phyloP scores from a whole-genome alignment of 176 grass and related monocot genomes.

The Cymbopogon citratus region DNA sequence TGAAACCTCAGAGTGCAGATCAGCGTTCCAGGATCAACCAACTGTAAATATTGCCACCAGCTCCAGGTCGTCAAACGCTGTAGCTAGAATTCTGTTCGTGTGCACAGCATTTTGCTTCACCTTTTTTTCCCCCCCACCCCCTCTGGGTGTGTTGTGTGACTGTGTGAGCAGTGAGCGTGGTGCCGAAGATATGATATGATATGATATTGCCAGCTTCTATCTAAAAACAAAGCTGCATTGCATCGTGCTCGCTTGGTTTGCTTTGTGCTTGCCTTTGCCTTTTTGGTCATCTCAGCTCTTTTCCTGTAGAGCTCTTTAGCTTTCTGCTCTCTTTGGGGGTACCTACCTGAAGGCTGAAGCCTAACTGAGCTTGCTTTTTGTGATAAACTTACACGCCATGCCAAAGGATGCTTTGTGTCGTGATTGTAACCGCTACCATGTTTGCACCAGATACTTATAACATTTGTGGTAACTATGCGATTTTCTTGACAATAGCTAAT shows the following conservation, averaged over 20 bases:
- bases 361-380: neutral
- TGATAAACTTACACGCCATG: neutral
- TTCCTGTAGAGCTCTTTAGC: neutral
- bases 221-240: slow-evolving; percentile 6
- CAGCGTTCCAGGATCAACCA: neutral
- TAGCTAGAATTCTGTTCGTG: neutral
- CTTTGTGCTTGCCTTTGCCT: slow-evolving; percentile 28
- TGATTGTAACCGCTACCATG: neutral
- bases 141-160: slow-evolving; percentile 10
- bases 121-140: neutral
- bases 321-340: slow-evolving; percentile 17
- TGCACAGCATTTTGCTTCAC: neutral
- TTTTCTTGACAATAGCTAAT: neutral
- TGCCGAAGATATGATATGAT: slow-evolving; percentile 31
- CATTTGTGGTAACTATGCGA: neutral
- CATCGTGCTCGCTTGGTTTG: slow-evolving; percentile 6
- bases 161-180: slow-evolving; percentile 27
- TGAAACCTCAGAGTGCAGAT: neutral
- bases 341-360: neutral
- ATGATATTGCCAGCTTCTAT: slow-evolving; percentile 14
- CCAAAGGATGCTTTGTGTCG: neutral
- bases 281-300: slow-evolving; percentile 26
- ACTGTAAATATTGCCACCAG: slow-evolving; percentile 8
- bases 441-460: neutral
- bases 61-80: neutral